Evolutionary conservation across 1,284 basidiomycete genomes (phyloP), one percentile per base, ranked within the genome.

Genomic region (Boletus semigastroideus): DNA sequence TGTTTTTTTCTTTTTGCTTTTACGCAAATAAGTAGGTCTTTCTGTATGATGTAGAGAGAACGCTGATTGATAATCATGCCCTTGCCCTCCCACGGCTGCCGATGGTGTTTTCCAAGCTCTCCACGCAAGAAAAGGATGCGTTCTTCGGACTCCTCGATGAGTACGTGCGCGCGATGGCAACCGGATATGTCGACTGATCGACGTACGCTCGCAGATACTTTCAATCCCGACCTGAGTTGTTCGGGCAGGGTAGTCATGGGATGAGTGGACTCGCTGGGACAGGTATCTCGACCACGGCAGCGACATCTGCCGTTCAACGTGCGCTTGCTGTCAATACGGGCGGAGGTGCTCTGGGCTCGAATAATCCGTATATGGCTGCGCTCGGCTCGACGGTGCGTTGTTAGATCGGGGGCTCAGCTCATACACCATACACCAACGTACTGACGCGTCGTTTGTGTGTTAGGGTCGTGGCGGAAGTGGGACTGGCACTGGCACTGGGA

Each of bases 91-190:
- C 33, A 55, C 45, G 38, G 22, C 36, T 9, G 38, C 27, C 57
- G 42, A 88, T 88, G 86, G 84, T 85, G 34, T 90, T 90, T 66
- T 65, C 86, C 48, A 84, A 80, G 56, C 76, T 90, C 42, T 73
- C 78, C 28, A 53, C 69, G 40, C 70, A 81, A 57, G 88, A 90
- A 66, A 90, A 90, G 68, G 79, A 87, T 56, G 87, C 87, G 12
- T 90, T 90, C 69, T 90, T 90, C 64, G 76, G 79, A 25, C 78
- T 90, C 17, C 73, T 90, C 34, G 87, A 90, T 65, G 88, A 90
- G 88, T 89, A 67, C 67, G 76, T 69, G 7, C 12, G 10, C 16
- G 1, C 9, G 22, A 27, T 34, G 3, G n/a, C 19, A 4, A 34
- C 28, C 19, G 40, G 14, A n/a, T 17, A 13, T 36, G 16, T 33